Conservation (phyloP, 2,329 filamentous ascomycete species). For the Penicillium sp. region DNA sequence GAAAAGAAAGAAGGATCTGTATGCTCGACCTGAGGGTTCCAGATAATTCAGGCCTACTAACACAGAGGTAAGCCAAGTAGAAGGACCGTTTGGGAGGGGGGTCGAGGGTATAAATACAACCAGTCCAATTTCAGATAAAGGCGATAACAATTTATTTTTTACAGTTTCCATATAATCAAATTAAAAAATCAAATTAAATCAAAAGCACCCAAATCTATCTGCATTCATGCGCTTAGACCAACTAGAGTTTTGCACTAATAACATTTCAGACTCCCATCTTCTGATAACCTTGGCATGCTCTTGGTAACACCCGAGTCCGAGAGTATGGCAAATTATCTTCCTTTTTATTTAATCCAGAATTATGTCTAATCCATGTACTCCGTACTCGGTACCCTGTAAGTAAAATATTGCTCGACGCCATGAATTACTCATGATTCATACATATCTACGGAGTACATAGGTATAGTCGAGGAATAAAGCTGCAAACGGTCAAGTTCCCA, state of each 20-base stretch:
- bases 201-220: background rate
- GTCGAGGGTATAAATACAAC: slow-evolving; percentile 7
- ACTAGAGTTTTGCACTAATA: slow-evolving; percentile 3
- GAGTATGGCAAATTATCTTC: background rate
- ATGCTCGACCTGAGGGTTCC: background rate
- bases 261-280: slow-evolving; percentile 1
- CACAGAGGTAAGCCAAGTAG: background rate
- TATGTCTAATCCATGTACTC: background rate
- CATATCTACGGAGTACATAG: background rate
- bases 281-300: slow-evolving; percentile 7
- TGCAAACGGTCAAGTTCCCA: background rate
- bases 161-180: background rate
- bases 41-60: background rate
- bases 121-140: background rate
- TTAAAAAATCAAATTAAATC: background rate
- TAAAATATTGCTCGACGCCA: background rate
- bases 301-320: background rate
- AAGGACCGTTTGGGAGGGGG: background rate
- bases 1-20: background rate
- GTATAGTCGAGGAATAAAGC: background rate
- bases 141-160: background rate
- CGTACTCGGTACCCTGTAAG: background rate
- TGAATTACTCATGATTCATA: background rate
- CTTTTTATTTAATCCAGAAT: background rate
- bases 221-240: slow-evolving; percentile 6